Evolutionary conservation across 2,329 filamentous ascomycete genomes (phyloP), one percentile per base, ranked within the genome.

Genomic region (Fusarium euwallaceae): DNA sequence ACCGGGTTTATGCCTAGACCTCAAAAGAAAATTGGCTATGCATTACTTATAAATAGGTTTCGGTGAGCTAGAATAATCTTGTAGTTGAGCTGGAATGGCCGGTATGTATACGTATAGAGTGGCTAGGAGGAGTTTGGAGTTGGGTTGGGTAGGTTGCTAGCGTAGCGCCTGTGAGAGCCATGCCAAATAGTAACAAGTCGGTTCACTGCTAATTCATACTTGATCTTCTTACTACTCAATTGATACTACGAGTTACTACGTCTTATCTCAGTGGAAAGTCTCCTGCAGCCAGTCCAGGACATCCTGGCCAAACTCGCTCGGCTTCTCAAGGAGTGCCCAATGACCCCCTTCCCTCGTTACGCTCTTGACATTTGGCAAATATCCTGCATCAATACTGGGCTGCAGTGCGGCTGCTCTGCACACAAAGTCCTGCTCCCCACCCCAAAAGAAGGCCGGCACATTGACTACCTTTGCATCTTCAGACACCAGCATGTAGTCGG

Each of bases 241-340:
- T 29, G 9, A 29, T 29, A 3, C 24, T 53, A 6, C 11, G 10
- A 56, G 22, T 32, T 7, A 2, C 9, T 12, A 12, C 20, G 12
- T n/a, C 11, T 34, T 5, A 27, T 24, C 14, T 58, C 24, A 58
- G 20, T 24, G 20, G 14, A 58, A 58, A 17, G 55, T 72, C 56
- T 69, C 64, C 20, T 61, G n/a, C 29, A 78, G 29, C 77, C 77
- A 77, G 2, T 22, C 56, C n/a, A 76, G 2, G 5, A 78, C 34
- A 64, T 77, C 76, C 51, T 69, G 36, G 1, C 77, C 80, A 56
- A 81, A 73, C 39, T 77, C 76, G 9, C 48, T 67, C 3, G 81
- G 80, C 39, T 72, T 74, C 69, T 82, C 80, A n/a, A 81, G 62
- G 3, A 80, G 60, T 4, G 74, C 76, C 80, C 80, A 82, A 34